phyloP scores from a whole-genome alignment of 2,329 filamentous ascomycete genomes.

The Xylariaceae sp. region DNA sequence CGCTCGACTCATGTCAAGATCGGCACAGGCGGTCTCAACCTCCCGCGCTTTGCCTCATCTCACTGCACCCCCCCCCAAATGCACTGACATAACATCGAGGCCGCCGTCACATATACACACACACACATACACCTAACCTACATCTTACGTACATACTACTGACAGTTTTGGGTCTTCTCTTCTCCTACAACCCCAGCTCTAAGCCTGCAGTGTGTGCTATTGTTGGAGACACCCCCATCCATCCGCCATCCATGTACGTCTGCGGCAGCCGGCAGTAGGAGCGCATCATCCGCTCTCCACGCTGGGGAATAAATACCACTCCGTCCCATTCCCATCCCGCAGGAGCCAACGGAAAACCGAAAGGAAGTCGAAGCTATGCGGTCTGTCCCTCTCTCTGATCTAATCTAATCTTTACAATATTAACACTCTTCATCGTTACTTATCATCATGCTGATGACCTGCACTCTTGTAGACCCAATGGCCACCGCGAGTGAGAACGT shows the following conservation, averaged over 20 bases:
- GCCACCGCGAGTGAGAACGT: constrained; percentile 50
- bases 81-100: too few species aligned
- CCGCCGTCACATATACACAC: too few species aligned
- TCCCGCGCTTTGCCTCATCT: too few species aligned
- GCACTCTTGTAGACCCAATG: constrained; percentile 43
- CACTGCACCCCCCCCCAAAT: too few species aligned
- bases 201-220: too few species aligned
- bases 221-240: constrained; percentile 24
- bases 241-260: constrained; percentile 18
- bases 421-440: too few species aligned
- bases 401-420: background rate
- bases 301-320: constrained; percentile 16
- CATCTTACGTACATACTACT: too few species aligned
- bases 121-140: too few species aligned
- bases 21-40: too few species aligned
- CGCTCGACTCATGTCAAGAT: too few species aligned
- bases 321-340: constrained; percentile 9
- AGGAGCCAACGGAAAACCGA: constrained; percentile 6
- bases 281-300: constrained; percentile 6
- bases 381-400: constrained; percentile 11
- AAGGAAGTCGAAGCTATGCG: constrained; percentile 16
- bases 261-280: constrained; percentile 21
- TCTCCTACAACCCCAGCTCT: too few species aligned
- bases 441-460: constrained; percentile 22
- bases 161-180: too few species aligned